Percentiles rank a stretch among this genome's conserved stretches.
These are phyloP conservation scores for Ustilago bromivora DNA, from an alignment of 1,284 basidiomycete genomes.

Conservation along the genomic window DNA sequence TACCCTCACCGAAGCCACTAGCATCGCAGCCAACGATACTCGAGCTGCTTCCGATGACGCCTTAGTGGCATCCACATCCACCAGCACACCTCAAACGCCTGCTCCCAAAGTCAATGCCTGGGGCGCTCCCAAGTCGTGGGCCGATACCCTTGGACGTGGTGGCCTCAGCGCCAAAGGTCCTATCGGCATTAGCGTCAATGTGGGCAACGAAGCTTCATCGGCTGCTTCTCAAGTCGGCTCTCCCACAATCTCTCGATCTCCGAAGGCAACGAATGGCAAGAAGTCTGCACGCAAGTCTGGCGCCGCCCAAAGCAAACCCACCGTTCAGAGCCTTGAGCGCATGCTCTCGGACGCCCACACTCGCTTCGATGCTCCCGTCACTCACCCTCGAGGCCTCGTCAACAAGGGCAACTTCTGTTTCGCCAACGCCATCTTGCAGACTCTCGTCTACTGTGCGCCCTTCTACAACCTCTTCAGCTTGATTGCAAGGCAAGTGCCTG, in stretches of 20 bases:
- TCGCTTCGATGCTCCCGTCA: conserved; percentile 70
- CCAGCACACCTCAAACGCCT: conserved; percentile 24
- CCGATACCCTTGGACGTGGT: conserved; percentile 31
- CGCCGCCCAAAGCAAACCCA: conserved; percentile 9
- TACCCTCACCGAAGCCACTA: conserved; percentile 46
- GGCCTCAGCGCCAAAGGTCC: conserved; percentile 32
- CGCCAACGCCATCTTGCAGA: conserved; percentile 91
- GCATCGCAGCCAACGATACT: conserved; percentile 16
- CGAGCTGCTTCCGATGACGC: conserved; percentile 2
- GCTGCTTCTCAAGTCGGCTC: conserved; percentile 25
- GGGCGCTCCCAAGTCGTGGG: conserved; percentile 51
- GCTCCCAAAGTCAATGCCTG: conserved; percentile 33
- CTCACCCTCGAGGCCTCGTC: conserved; percentile 83
- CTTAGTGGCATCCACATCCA: conserved; percentile 18
- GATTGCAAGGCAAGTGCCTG: conserved; percentile 74
- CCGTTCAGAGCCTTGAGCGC: conserved; percentile 45
- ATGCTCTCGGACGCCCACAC: conserved; percentile 51
- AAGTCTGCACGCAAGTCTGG: conserved; percentile 36
- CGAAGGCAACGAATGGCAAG: conserved; percentile 27
- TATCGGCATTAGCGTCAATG: conserved; percentile 49
- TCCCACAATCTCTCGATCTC: conserved; percentile 32
- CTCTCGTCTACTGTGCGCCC: conserved; percentile 86
- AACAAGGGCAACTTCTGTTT: conserved; percentile 99
- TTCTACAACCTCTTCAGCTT: conserved; percentile 85
- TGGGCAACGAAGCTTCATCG: conserved; percentile 18